Percentiles rank a stretch among this genome's conserved stretches.
Evolutionary conservation across 2,329 filamentous ascomycete species (phyloP).

Genomic region (Penicillium sp.): DNA sequence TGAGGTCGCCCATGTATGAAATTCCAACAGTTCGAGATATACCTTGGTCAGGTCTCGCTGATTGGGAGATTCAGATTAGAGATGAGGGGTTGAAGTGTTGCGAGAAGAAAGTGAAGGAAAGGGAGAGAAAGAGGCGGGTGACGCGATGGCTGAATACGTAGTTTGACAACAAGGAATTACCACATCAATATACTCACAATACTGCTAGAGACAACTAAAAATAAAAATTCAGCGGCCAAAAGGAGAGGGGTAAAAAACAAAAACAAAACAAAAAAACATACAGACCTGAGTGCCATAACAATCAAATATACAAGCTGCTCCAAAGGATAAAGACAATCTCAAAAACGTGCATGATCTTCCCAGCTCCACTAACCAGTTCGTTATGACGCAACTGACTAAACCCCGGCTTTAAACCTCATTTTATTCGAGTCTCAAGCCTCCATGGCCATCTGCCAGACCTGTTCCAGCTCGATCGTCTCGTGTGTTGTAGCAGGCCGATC

Average conservation of each 20-base stretch:
- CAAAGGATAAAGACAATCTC: not conserved
- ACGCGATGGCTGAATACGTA: not conserved
- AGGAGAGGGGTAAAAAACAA: not conserved
- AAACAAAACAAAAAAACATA: no score
- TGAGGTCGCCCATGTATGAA: not conserved
- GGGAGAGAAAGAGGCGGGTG: not conserved
- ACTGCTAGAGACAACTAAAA: not conserved
- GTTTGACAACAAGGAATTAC: not conserved
- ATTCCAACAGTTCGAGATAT: not conserved
- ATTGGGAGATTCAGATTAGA: no score
- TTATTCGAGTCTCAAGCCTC: constrained; percentile 2
- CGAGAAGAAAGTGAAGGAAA: not conserved
- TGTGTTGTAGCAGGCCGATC: not conserved
- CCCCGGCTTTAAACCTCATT: not conserved
- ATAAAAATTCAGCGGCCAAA: not conserved
- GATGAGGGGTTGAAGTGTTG: not conserved
- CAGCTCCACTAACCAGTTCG: not conserved
- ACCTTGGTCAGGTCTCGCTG: no score
- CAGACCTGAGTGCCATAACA: not conserved
- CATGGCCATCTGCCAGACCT: constrained; percentile 12
- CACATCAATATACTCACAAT: not conserved
- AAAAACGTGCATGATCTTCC: not conserved
- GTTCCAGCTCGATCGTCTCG: constrained; percentile 13
- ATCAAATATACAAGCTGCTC: not conserved
- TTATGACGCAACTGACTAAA: not conserved